Evolutionary conservation across 768 basidiomycete genomes (phyloP).

Genomic region (Leccinum uliginosum): DNA sequence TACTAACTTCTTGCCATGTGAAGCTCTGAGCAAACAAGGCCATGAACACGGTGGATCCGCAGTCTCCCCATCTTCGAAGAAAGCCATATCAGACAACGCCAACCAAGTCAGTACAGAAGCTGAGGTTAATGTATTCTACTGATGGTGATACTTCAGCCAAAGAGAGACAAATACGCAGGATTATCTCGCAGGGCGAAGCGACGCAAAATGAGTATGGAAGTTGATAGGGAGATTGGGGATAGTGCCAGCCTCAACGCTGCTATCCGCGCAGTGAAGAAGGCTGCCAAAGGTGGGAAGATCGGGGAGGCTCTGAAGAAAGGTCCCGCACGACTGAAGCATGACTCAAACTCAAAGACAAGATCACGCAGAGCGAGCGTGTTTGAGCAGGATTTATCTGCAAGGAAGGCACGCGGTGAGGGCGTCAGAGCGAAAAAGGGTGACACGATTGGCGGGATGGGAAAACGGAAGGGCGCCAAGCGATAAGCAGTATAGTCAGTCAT

Average conservation of each 20-base stretch:
- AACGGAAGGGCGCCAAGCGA: slow-evolving; percentile 42
- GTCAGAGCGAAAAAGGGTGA: slow-evolving; percentile 63
- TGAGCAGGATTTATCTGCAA: slow-evolving; percentile 55
- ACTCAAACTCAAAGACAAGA: slow-evolving; percentile 28
- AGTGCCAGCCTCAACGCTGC: slow-evolving; percentile 59
- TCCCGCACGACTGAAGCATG: slow-evolving; percentile 32
- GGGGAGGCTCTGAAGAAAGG: slow-evolving; percentile 45
- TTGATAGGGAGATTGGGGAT: slow-evolving; percentile 63
- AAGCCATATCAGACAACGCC: slow-evolving; percentile 27
- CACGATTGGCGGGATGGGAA: slow-evolving; percentile 47
- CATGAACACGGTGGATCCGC: slow-evolving; percentile 55
- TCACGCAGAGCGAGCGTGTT: slow-evolving; percentile 42
- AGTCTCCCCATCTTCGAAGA: slow-evolving; percentile 36
- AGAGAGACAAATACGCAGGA: slow-evolving; percentile 75
- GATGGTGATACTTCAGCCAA: slow-evolving; percentile 44
- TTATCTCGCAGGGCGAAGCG: slow-evolving; percentile 86
- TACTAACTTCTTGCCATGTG: slow-evolving; percentile 6
- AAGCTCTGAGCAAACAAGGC: slow-evolving; percentile 73
- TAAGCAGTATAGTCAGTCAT: slow-evolving; percentile 5
- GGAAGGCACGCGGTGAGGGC: slow-evolving; percentile 46
- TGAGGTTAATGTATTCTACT: neutral
- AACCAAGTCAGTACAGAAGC: slow-evolving; percentile 37
- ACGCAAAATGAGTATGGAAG: slow-evolving; percentile 80
- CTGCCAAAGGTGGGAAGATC: slow-evolving; percentile 69
- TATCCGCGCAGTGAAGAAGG: slow-evolving; percentile 85